These are phyloP conservation scores for Jackrogersella multiformis DNA, from an alignment of 495 filamentous ascomycete species.

Conservation along the genomic window DNA sequence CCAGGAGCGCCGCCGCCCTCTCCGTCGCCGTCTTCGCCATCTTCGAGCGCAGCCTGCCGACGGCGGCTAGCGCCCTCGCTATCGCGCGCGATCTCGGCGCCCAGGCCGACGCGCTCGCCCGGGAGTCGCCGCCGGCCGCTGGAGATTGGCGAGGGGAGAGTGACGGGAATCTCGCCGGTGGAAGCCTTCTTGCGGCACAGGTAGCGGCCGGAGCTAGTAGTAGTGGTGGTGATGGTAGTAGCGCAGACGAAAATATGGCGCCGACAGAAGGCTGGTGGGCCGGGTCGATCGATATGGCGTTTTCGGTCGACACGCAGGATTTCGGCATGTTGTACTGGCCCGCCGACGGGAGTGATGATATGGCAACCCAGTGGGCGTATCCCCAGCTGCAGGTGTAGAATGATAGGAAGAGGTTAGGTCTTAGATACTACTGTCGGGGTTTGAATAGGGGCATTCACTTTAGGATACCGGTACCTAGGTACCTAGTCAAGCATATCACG, in stretches of 20 bases:
- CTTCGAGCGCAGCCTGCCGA: constrained; percentile 55
- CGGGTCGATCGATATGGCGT: constrained; percentile 33
- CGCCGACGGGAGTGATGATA: constrained; percentile 19
- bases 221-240: no score
- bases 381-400: neutral
- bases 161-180: neutral
- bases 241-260: neutral
- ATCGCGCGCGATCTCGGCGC: constrained; percentile 45
- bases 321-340: constrained; percentile 27
- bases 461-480: no score
- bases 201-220: constrained; percentile 2
- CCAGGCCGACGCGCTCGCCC: constrained; percentile 25
- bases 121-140: neutral
- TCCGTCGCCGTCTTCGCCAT: constrained; percentile 57
- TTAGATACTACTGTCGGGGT: no score
- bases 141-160: neutral
- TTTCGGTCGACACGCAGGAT: constrained; percentile 29
- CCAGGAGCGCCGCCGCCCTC: constrained; percentile 51
- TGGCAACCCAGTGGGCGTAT: constrained; percentile 16
- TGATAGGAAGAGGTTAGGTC: no score
- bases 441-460: no score
- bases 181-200: neutral
- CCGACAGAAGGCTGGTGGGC: constrained; percentile 25
- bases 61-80: constrained; percentile 54
- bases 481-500: no score